A percentile compares a stretch with the other conserved stretches of the same genome.
These are phyloP conservation scores for Aspergillus aculeatus DNA, from an alignment of 2,329 filamentous ascomycete species.

Conservation along the genomic window DNA sequence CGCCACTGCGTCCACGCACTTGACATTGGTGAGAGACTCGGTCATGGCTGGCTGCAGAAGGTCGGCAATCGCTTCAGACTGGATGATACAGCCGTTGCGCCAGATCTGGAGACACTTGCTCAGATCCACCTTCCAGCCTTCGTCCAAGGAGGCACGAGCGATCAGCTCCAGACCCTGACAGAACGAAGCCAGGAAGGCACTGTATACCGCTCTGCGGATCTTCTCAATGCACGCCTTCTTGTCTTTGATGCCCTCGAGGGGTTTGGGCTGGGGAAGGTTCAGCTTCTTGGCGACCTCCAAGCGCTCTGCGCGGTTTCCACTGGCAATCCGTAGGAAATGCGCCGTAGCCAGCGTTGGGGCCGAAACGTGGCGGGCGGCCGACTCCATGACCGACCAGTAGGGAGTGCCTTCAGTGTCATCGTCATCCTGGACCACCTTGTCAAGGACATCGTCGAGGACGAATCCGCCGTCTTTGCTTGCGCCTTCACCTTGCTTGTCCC, in stretches of 20 bases:
- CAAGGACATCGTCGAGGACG: slow-evolving; percentile 62
- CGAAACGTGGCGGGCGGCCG: slow-evolving; percentile 61
- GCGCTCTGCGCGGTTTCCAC: slow-evolving; percentile 59
- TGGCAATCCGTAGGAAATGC: slow-evolving; percentile 64
- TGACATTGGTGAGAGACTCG: slow-evolving; percentile 35
- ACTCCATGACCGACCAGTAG: slow-evolving; percentile 64
- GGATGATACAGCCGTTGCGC: slow-evolving; percentile 70
- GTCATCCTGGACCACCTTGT: slow-evolving; percentile 70
- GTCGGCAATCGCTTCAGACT: slow-evolving; percentile 63
- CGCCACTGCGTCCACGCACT: slow-evolving; percentile 49
- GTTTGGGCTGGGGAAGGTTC: slow-evolving; percentile 41
- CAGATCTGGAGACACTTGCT: slow-evolving; percentile 55
- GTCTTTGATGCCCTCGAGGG: slow-evolving; percentile 31
- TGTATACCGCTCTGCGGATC: slow-evolving; percentile 62
- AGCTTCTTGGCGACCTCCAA: slow-evolving; percentile 52
- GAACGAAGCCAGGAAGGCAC: slow-evolving; percentile 61
- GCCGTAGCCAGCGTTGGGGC: slow-evolving; percentile 63
- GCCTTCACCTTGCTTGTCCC: slow-evolving; percentile 36
- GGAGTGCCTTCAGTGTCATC: slow-evolving; percentile 67
- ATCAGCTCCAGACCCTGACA: slow-evolving; percentile 67
- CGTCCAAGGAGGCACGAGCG: slow-evolving; percentile 55
- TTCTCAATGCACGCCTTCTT: slow-evolving; percentile 54
- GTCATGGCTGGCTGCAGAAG: slow-evolving; percentile 48
- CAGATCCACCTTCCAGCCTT: slow-evolving; percentile 56
- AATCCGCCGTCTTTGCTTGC: slow-evolving; percentile 41